A percentile compares a stretch with the other conserved stretches of the same genome.
These are phyloP conservation scores for Alternaria longipes DNA, from an alignment of 2,329 filamentous ascomycete species.

Conservation along the genomic window DNA sequence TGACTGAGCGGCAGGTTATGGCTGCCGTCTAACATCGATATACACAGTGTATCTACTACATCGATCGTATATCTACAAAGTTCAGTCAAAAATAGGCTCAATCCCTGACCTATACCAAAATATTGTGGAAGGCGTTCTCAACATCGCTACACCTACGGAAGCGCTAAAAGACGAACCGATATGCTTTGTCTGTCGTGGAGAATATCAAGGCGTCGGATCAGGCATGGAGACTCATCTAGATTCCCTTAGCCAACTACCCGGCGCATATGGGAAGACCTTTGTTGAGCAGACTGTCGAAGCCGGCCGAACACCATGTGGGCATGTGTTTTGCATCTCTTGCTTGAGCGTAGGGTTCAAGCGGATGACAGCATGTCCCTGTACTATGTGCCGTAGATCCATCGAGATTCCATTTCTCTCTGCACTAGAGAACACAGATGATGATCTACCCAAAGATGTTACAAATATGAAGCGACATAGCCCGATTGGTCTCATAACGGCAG, in stretches of 20 bases:
- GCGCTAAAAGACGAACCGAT: not conserved
- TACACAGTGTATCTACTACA: not conserved
- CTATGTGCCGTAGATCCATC: conserved; percentile 9
- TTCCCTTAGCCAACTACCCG: conserved; percentile 8
- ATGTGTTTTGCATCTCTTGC: conserved; percentile 8
- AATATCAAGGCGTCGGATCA: not conserved
- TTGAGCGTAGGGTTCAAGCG: conserved; percentile 11
- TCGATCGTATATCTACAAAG: not conserved
- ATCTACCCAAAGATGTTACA: not conserved
- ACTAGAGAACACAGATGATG: not conserved
- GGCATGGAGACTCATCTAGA: not conserved
- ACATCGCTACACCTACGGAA: not conserved
- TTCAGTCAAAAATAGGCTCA: not conserved
- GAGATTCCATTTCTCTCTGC: not conserved
- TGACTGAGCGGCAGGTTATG: conserved; percentile 8
- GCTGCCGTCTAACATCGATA: not conserved
- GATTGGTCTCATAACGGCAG: rapidly evolving
- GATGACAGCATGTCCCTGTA: not conserved
- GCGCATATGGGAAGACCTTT: not conserved
- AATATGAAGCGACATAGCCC: not conserved
- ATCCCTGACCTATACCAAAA: conserved; percentile 4
- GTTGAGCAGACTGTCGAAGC: conserved; percentile 3
- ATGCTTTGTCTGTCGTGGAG: conserved; percentile 4
- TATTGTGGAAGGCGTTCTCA: conserved; percentile 3
- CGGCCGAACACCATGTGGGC: conserved; percentile 8